Percentiles rank a stretch among this genome's conserved stretches.
Conservation (phyloP, 768 basidiomycete species). For the Rhodosporidiobolus odoratus region DNA sequence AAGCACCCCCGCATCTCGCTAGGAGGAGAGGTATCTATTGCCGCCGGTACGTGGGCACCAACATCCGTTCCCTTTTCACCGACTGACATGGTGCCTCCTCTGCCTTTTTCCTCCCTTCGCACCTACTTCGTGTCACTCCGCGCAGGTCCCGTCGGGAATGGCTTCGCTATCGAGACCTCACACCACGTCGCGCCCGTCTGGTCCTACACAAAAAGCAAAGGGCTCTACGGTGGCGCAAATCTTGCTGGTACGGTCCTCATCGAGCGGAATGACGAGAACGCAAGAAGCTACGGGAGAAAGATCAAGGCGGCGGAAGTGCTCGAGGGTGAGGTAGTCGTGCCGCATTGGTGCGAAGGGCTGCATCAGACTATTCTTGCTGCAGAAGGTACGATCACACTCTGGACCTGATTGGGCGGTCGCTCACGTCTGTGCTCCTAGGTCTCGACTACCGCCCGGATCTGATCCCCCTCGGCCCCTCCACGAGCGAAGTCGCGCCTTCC, state of each 20-base stretch:
- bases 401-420: neutral
- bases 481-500: slow-evolving; percentile 7
- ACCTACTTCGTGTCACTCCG: neutral
- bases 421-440: neutral
- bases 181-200: neutral
- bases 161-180: neutral
- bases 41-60: slow-evolving; percentile 13
- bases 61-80: neutral
- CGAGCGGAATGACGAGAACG: slow-evolving; percentile 28
- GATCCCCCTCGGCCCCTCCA: slow-evolving; percentile 25
- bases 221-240: neutral
- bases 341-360: slow-evolving; percentile 9
- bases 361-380: slow-evolving; percentile 24
- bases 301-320: slow-evolving; percentile 29
- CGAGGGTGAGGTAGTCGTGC: slow-evolving; percentile 4
- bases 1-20: neutral
- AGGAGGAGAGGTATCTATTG: slow-evolving; percentile 10
- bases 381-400: slow-evolving; percentile 16
- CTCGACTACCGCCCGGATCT: slow-evolving; percentile 16
- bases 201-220: slow-evolving; percentile 8
- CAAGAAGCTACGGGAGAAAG: neutral
- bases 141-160: slow-evolving; percentile 29
- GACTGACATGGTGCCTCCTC: neutral
- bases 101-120: neutral
- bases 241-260: slow-evolving; percentile 23